Percentiles rank a stretch among this genome's conserved stretches.
These are phyloP conservation scores for Entophlyctis helioformis DNA, from an alignment of 192 early-diverging fungal species.

Conservation along the genomic window DNA sequence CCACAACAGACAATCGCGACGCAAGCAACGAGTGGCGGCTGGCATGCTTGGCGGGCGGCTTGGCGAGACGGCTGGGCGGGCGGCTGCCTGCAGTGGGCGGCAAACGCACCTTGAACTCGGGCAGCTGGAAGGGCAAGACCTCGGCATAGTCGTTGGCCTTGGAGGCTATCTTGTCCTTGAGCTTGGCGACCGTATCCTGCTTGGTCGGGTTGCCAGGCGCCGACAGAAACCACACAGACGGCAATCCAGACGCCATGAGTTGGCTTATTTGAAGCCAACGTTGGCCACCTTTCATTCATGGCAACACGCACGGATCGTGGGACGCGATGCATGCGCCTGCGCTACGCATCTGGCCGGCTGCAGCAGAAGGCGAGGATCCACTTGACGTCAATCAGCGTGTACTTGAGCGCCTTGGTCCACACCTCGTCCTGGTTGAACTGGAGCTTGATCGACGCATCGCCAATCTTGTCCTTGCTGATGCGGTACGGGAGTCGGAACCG, in stretches of 20 bases:
- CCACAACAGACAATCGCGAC: too few relatives aligned
- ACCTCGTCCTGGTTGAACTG: conserved; percentile 85
- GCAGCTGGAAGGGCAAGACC: conserved; percentile 70
- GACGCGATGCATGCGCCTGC: too few relatives aligned
- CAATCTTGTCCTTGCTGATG: conserved; percentile 82
- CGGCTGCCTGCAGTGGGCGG: too few relatives aligned
- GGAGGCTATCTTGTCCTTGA: conserved; percentile 60
- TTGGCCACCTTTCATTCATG: too few relatives aligned
- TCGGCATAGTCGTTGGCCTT: conserved; percentile 59
- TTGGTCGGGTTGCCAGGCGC: conserved; percentile 83
- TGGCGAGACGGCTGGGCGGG: too few relatives aligned
- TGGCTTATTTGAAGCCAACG: too few relatives aligned
- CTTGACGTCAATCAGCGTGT: conserved; percentile 79
- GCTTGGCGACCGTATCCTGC: conserved; percentile 46
- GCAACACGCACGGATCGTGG: too few relatives aligned
- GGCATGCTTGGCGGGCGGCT: too few relatives aligned
- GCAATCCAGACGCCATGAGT: too few relatives aligned
- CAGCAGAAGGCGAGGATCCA: conserved; percentile 70
- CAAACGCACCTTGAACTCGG: conserved; percentile 74
- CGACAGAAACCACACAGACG: too few relatives aligned
- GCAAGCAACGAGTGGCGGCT: too few relatives aligned
- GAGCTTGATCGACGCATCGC: conserved; percentile 64
- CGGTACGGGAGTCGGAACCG: conserved; percentile 75
- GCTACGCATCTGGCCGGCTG: too few relatives aligned
- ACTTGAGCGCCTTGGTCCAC: conserved; percentile 87